Conservation (phyloP, 495 filamentous ascomycete species). For the Aspergillus homomorphus region DNA sequence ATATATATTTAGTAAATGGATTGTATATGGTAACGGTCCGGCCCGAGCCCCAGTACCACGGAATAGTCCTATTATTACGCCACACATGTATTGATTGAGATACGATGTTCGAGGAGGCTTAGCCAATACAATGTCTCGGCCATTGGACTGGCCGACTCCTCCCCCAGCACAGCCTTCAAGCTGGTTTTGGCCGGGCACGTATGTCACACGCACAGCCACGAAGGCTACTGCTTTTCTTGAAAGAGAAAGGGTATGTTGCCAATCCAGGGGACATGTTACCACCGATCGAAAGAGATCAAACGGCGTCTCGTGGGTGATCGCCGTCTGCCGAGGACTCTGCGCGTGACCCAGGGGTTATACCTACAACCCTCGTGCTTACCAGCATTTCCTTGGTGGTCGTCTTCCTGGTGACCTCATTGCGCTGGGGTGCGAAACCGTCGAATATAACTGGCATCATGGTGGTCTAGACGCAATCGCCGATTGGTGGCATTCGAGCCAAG, state of each 20-base stretch:
- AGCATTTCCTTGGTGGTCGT: slow-evolving; percentile 40
- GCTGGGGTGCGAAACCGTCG: slow-evolving; percentile 44
- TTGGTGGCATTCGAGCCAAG: not conserved
- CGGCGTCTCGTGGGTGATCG: slow-evolving; percentile 20
- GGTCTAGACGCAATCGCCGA: not conserved
- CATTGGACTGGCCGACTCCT: no score
- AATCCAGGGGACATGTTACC: slow-evolving; percentile 28
- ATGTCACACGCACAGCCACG: no score
- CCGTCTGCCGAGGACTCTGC: not conserved
- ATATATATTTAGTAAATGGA: no score
- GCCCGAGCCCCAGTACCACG: no score
- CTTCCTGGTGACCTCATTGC: slow-evolving; percentile 34
- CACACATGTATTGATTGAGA: no score
- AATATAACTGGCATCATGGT: slow-evolving; percentile 28
- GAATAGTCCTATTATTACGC: no score
- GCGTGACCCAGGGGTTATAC: slow-evolving; percentile 23
- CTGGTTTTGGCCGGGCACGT: slow-evolving; percentile 26
- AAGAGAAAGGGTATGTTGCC: slow-evolving; percentile 5
- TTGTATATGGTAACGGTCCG: no score
- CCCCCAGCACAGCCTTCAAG: slow-evolving; percentile 35
- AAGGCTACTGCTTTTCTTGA: not conserved
- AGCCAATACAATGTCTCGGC: no score
- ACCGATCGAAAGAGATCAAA: slow-evolving; percentile 41
- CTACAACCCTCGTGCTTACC: slow-evolving; percentile 42
- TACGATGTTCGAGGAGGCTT: no score